Evolutionary conservation across 2,329 filamentous ascomycete genomes (phyloP), one percentile per base, ranked within the genome.

Genomic region (Talaromyces albobiverticillius): DNA sequence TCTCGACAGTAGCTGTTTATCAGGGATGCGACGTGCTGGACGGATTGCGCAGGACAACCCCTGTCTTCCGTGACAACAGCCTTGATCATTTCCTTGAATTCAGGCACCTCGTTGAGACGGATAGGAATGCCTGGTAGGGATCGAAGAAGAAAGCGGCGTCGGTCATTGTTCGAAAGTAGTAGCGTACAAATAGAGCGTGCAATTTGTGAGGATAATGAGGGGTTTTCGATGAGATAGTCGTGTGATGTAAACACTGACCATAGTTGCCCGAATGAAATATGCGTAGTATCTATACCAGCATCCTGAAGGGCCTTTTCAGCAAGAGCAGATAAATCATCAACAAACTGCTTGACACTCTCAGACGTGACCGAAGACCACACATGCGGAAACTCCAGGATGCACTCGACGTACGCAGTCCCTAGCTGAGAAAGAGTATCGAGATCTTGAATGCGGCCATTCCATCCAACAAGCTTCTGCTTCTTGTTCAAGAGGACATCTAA

Each of bases 171-270:
- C 49, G n/a, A n/a, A n/a, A 45, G 25, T 20, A 52, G 45, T 8
- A 46, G 6, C 29, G 67, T 63, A 23, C 64, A 67, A 20, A 75
- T 62, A 1, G 74, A 64, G 32, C 60, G 56, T 10, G 67, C 61
- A 14, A 74, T 25, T 49, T 72, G 72, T 14, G 62, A 61, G 11
- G 68, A 69, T 48, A 73, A 61, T 11, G 55, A 58, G 20, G 70
- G 64, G 7, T 64, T 61, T 31, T 65, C 65, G 20, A 72, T 63
- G 20, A 74, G 61, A 53, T 73, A 74, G 41, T 73, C 71, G 45
- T 72, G 66, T 20, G 71, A 74, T 6, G 68, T 64, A 29, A 74
- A 60, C 38, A 64, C 64, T 26, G 64, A 60, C 72, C 72, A 75
- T 16, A 70, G 62, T 46, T 74, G 68, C 23, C 69, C 59, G 46